Conservation (phyloP, 495 filamentous ascomycete species). For the Aspergillus sparsus region DNA sequence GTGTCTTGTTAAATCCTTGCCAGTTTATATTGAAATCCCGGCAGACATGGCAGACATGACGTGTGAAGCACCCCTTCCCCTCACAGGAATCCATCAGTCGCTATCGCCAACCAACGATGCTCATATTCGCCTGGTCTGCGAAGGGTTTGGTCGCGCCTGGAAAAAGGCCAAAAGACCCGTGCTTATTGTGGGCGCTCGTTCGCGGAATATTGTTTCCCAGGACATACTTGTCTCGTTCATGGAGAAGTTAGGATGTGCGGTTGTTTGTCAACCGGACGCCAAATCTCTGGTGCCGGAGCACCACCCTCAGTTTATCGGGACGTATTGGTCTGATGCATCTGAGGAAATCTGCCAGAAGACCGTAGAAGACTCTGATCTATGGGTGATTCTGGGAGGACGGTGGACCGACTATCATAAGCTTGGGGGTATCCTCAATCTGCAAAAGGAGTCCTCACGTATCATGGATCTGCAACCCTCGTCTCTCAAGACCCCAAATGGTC, state of each 20-base stretch:
- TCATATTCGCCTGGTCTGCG: neutral
- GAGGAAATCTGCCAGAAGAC: neutral
- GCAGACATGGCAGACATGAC: neutral
- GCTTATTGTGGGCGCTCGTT: conserved; percentile 10
- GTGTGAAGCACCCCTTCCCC: neutral
- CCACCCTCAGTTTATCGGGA: conserved; percentile 17
- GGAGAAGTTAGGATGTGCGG: conserved; percentile 17
- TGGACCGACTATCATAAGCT: conserved; percentile 19
- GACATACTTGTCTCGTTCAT: neutral
- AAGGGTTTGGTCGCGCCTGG: neutral
- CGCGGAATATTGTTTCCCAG: neutral
- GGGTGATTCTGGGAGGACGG: conserved; percentile 18
- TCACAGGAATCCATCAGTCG: neutral
- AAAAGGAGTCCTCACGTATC: neutral
- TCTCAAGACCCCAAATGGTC: neutral
- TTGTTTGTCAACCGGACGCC: conserved; percentile 20
- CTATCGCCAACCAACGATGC: neutral
- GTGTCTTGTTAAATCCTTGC: conserved; percentile 8
- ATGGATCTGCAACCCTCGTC: neutral
- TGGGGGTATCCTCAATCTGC: conserved; percentile 7
- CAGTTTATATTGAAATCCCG: conserved; percentile 24
- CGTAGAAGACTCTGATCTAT: conserved; percentile 16
- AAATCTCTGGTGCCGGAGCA: conserved; percentile 15
- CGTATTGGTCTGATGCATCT: conserved; percentile 15
- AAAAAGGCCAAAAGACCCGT: conserved; percentile 2